Conservation (phyloP, 1,139 yeast species). For the Yamadazyma blattariae region DNA sequence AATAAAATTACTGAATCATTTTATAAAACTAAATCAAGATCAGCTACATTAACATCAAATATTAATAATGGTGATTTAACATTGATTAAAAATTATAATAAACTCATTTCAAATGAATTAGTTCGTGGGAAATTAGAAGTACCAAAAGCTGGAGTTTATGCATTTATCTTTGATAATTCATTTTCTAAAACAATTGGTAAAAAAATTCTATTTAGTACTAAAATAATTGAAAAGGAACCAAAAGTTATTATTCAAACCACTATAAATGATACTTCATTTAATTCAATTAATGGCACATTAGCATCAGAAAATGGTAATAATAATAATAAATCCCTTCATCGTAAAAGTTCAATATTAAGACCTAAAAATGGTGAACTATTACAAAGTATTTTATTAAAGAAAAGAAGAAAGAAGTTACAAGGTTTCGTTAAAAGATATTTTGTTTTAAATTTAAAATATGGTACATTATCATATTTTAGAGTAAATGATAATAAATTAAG, state of each 20-base stretch:
- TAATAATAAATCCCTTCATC: not conserved
- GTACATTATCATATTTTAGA: conserved; percentile 78
- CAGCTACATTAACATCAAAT: conserved; percentile 32
- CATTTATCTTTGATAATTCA: conserved; percentile 89
- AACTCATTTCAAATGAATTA: conserved; percentile 53
- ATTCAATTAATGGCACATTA: conserved; percentile 1
- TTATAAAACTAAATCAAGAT: conserved; percentile 34
- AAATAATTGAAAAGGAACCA: conserved; percentile 25
- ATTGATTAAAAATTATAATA: conserved; percentile 42
- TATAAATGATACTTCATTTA: conserved; percentile 3
- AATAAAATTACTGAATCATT: conserved; percentile 32
- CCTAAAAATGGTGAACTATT: conserved; percentile 60
- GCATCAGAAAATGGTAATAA: not conserved
- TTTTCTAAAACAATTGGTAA: conserved; percentile 84
- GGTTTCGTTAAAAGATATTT: conserved; percentile 87
- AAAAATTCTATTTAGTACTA: conserved; percentile 68
- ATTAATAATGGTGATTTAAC: conserved; percentile 37
- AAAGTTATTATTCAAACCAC: not conserved
- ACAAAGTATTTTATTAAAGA: conserved; percentile 74
- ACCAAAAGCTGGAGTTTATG: conserved; percentile 63
- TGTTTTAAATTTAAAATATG: conserved; percentile 75
- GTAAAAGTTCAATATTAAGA: conserved; percentile 18
- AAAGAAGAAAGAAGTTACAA: conserved; percentile 72
- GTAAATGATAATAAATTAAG: conserved; percentile 68
- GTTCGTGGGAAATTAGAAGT: conserved; percentile 63